Evolutionary conservation across 2,329 filamentous ascomycete genomes (phyloP).

Genomic region (Juglanconis oblonga): DNA sequence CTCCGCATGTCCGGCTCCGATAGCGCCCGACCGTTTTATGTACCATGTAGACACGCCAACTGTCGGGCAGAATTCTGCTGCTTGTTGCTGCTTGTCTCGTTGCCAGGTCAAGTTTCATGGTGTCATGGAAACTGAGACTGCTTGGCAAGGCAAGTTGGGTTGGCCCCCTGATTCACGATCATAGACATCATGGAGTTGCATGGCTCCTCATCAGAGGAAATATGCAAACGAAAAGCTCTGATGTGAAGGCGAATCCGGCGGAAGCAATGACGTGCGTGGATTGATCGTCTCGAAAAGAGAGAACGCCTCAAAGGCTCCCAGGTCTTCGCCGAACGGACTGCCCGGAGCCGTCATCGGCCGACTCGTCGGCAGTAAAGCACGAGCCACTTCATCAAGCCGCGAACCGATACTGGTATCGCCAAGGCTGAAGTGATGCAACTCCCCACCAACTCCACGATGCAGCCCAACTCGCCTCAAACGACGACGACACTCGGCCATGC

Average conservation of each 20-base stretch:
- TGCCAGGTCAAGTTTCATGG: not conserved
- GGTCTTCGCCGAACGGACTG: not conserved
- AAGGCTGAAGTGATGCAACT: not conserved
- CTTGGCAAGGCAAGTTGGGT: not conserved
- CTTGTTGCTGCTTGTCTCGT: not conserved
- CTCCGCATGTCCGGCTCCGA: not conserved
- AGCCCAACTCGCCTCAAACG: conserved; percentile 2
- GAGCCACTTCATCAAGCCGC: not conserved
- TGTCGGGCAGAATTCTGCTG: not conserved
- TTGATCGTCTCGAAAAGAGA: not conserved
- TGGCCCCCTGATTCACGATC: not conserved
- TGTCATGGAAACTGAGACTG: not conserved
- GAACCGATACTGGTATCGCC: not conserved
- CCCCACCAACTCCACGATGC: not conserved
- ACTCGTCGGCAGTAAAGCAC: not conserved
- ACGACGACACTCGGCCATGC: conserved; percentile 16
- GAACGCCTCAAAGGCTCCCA: not conserved
- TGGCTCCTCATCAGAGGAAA: not conserved
- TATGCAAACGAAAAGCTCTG: not conserved
- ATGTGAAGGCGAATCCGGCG: not conserved
- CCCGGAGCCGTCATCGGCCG: not conserved
- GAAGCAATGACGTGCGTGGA: not conserved
- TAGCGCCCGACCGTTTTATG: conserved; percentile 1
- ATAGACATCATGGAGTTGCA: not conserved
- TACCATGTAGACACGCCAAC: not conserved